Base-by-base conservation (phyloP, 805 yeast genomes). In the Candida anglica region DNA sequence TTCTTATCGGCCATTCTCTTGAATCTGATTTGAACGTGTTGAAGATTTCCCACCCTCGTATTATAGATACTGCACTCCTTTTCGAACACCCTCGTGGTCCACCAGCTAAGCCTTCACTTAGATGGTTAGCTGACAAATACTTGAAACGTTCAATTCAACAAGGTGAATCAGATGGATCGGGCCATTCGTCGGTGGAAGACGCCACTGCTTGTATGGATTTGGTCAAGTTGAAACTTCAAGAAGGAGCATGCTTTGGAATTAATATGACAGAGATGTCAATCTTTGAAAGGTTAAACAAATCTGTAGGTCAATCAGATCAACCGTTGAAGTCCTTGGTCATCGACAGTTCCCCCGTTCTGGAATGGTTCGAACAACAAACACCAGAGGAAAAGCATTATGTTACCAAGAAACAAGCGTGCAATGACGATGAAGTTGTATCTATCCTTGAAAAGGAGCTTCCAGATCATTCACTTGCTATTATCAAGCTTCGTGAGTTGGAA, bases 181-280 rank as follows among this genome's bases (percentile, higher is more conserved):
- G 73, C 13, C 98, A 91, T 57, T 84, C 89, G 34, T 83, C 98
- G 0, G 70, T 82, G 4, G 96, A 86, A 52, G 98, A 91, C 52
- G 83, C 95, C 9, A 55, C 55, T 19, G 79, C 95, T 1, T 86
- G 96, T 52, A 64, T 89, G 48, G 87, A 86, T 33, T 69, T 91
- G 32, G 75, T 85, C 1, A 79, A 84, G 45, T 46, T 78, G 43
- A 88, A 89, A 50, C 56, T 88, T 10, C 56, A 66, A 4, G 77
- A 80, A 36, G 97, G 96, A 1, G 52, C 59, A 5, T 58, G 68
- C 2, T 83, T 73, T 56, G 98, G 98, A 0, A 33, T 36, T 5
- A 53, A 53, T 32, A 36, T 52, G 19, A 48, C 50, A 20, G 58
- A 56, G 24, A 41, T 51, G 1, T 43, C 63, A 3, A 33, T 59